Percentiles rank a stretch among this genome's conserved stretches.
phyloP scores from a whole-genome alignment of 352 stramenopile genomes.

The Phytophthora macrochlamydospora region DNA sequence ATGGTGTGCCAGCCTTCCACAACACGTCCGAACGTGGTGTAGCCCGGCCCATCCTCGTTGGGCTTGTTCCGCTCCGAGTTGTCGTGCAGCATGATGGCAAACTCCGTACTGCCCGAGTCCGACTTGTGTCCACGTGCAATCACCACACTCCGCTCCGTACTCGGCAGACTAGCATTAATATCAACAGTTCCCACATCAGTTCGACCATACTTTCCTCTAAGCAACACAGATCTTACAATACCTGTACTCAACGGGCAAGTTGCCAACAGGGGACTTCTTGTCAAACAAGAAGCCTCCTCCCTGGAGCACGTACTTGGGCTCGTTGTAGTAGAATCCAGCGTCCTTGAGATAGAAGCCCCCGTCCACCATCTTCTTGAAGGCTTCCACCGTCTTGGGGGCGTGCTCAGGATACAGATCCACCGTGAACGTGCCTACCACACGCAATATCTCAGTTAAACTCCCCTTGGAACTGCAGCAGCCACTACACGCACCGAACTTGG shows the following conservation, averaged over 20 bases:
- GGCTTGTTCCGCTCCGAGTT: constrained; percentile 77
- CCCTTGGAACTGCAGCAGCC: neutral
- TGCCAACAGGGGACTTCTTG: constrained; percentile 69
- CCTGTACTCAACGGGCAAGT: constrained; percentile 78
- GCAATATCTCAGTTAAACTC: neutral
- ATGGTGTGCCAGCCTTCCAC: constrained; percentile 82
- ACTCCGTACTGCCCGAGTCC: constrained; percentile 79
- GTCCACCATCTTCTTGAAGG: constrained; percentile 73
- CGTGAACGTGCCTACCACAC: constrained; percentile 58
- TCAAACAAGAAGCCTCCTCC: constrained; percentile 74
- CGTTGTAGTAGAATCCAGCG: constrained; percentile 87
- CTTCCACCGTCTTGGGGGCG: constrained; percentile 72
- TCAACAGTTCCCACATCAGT: neutral
- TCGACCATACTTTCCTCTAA: constrained; percentile 11
- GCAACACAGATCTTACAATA: constrained; percentile 9
- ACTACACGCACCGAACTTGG: constrained; percentile 64
- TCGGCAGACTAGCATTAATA: constrained; percentile 51
- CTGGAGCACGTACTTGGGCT: constrained; percentile 82
- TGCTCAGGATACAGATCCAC: constrained; percentile 83
- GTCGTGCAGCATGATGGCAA: constrained; percentile 87
- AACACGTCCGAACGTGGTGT: constrained; percentile 81
- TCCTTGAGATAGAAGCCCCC: constrained; percentile 70
- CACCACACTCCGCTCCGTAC: constrained; percentile 83
- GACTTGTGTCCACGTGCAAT: constrained; percentile 72
- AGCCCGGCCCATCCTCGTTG: constrained; percentile 65